Conservation (phyloP, 352 stramenopile genomes). For the Pythium utonaiense region DNA sequence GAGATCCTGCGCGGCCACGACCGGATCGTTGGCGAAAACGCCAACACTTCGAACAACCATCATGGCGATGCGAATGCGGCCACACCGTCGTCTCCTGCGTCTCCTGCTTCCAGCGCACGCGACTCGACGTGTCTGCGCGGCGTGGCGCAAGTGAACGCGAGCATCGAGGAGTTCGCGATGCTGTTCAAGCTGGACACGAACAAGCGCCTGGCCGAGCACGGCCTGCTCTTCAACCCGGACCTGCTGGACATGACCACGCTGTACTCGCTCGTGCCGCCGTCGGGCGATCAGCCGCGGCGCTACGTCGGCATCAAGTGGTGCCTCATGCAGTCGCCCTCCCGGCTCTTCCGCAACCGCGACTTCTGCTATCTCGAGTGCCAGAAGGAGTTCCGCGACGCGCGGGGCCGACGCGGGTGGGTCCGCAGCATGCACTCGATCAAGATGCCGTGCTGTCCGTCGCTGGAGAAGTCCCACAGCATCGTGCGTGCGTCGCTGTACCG, state of each 20-base stretch:
- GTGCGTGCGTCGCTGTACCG: slow-evolving; percentile 81
- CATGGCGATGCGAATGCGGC: not conserved
- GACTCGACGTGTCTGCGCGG: slow-evolving; percentile 64
- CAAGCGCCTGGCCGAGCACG: slow-evolving; percentile 52
- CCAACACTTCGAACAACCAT: not conserved
- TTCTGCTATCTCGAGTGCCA: slow-evolving; percentile 53
- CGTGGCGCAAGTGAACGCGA: slow-evolving; percentile 66
- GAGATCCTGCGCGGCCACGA: slow-evolving; percentile 49
- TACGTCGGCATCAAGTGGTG: slow-evolving; percentile 85
- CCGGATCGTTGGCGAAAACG: slow-evolving; percentile 10
- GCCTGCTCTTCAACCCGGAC: slow-evolving; percentile 76
- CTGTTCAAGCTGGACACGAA: slow-evolving; percentile 80
- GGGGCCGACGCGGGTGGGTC: slow-evolving; percentile 47
- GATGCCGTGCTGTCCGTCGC: slow-evolving; percentile 41
- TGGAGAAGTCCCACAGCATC: slow-evolving; percentile 36
- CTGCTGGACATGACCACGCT: slow-evolving; percentile 67
- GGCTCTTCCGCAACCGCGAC: slow-evolving; percentile 70
- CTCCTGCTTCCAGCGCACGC: slow-evolving; percentile 1
- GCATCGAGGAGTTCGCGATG: slow-evolving; percentile 80
- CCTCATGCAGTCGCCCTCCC: slow-evolving; percentile 64
- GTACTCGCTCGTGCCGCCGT: slow-evolving; percentile 71
- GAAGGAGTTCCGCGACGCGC: slow-evolving; percentile 72
- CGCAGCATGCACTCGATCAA: slow-evolving; percentile 61
- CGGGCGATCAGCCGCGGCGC: slow-evolving; percentile 59
- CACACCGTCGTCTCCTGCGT: slow-evolving; percentile 18